Evolutionary conservation across 208 protist species (phyloP), one percentile per base, ranked within the genome.

Genomic region (Tritrichomonas foetus): DNA sequence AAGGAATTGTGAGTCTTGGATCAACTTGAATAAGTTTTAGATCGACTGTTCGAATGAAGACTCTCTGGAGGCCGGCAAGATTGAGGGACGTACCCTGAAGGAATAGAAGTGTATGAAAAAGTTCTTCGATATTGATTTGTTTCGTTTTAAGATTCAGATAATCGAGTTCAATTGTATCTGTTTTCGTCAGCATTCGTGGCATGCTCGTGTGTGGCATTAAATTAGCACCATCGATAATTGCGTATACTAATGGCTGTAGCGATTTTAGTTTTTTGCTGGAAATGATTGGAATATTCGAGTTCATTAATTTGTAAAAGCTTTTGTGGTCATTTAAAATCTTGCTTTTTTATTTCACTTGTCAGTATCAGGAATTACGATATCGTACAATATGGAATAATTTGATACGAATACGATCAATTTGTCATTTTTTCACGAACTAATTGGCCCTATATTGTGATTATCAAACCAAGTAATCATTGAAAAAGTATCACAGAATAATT

Each of bases 11-110:
- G 0, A 89, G 3, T 14, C 78, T 5, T 33, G 78, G 78, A 89
- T 89, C 78, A 39, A 89, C 47, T n/a, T n/a, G 47, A 61, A 89
- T 89, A 39, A 89, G 13, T 89, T 89, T 44, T 89, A 53, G 20
- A 57, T 89, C 78, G 33, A 53, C 78, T 39, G 78, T 89, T 55
- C 78, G 5, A 14, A 89, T 33, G 33, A 89, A 89, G 11, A 89
- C 47, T 89, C 78, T 53, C 57, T 89, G 78, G 8, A 44, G 47
- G 39, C 78, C 78, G 13, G 78, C 44, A 39, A 89, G 47, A 57
- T 89, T 89, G 0, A 89, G 47, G 2, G 78, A 41, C 33, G 78
- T 55, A 22, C 47, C 47, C 16, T 89, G 78, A 36, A 89, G 30
- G 16, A 41, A 89, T 39, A 33, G 39, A n/a, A 89, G 30, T 39